Base-by-base conservation (phyloP, 306 rosid species). In the Glycine soja region DNA sequence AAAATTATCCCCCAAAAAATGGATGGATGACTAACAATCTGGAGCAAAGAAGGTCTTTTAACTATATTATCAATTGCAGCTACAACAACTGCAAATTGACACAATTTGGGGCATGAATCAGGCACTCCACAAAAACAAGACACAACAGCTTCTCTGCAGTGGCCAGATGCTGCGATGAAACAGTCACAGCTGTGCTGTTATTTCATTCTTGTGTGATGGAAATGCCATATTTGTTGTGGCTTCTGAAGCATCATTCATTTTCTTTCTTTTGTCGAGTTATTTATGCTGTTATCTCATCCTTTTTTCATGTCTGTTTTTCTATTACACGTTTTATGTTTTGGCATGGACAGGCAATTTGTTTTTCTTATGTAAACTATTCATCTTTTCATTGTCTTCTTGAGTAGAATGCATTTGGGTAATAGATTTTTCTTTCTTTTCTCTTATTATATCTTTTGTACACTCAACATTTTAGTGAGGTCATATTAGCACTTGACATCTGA, bases 211-310 rank as follows among this genome's bases (percentile, higher is more conserved):
- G 70, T 38, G 70, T 12, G 15, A 38, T 65, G 50, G 58, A 48
- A 47, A 19, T 66, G 14, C 8, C 53, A 14, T 66, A 61, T 52
- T 18, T 42, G 66, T 45, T 65, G 56, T 40, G n/a, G 56, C 65
- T 66, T 65, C 24, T 65, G 81, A 65, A 77, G n/a, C n/a, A n/a
- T n/a, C n/a, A 59, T 18, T 72, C 40, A 19, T 45, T 53, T 10
- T 15, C 68, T 54, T 34, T 56, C 8, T 43, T 81, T 46, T 59
- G 3, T 9, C 30, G 30, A 54, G 15, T 42, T 68, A 32, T 42
- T 54, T 32, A 19, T 66, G 8, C 3, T 30, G 12, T 77, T 38
- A 56, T 40, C 47, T 68, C 34, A 15, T 7, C 51, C 78, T 54
- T 14, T 57, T 71, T 80, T 7, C 45, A 51, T 46, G 59, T 8